Evolutionary conservation across 2,329 filamentous ascomycete species (phyloP).

Genomic region (Metarhizium rileyi): DNA sequence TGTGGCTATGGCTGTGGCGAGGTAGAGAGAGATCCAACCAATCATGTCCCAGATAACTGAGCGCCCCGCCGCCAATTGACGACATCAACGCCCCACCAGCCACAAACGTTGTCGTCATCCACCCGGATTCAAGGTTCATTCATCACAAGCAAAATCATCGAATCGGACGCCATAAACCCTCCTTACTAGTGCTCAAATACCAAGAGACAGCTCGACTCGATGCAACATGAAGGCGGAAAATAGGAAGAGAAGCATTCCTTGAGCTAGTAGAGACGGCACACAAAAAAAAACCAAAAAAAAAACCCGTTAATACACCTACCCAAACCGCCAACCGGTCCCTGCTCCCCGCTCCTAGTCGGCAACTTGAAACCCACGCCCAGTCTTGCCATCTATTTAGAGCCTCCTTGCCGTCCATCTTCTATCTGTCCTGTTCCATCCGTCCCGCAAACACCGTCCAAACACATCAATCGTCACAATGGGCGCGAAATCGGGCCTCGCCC

Average conservation of each 20-base stretch:
- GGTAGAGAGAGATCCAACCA: background rate
- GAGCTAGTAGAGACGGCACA: background rate
- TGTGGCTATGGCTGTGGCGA: background rate
- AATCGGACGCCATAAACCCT: background rate
- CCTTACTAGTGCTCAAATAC: background rate
- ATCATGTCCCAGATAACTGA: background rate
- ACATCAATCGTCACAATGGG: slow-evolving; percentile 15
- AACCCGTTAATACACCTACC: too few species aligned
- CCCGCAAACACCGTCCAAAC: too few species aligned
- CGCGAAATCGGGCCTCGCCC: slow-evolving; percentile 33
- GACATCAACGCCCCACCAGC: slow-evolving; percentile 7
- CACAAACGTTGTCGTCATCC: slow-evolving; percentile 13
- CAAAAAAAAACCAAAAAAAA: background rate
- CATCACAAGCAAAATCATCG: background rate
- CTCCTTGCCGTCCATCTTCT: background rate
- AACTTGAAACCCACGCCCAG: too few species aligned
- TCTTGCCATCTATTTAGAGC: too few species aligned
- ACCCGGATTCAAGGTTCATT: background rate
- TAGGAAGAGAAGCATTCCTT: background rate
- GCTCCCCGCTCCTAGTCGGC: too few species aligned
- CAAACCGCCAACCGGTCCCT: too few species aligned
- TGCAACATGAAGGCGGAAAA: background rate
- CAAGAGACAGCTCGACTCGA: too few species aligned
- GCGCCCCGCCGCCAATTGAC: background rate
- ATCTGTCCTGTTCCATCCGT: too few species aligned